These are phyloP conservation scores for Paramecium pentaurelia DNA, from an alignment of 73 alveolate genomes.

Conservation along the genomic window DNA sequence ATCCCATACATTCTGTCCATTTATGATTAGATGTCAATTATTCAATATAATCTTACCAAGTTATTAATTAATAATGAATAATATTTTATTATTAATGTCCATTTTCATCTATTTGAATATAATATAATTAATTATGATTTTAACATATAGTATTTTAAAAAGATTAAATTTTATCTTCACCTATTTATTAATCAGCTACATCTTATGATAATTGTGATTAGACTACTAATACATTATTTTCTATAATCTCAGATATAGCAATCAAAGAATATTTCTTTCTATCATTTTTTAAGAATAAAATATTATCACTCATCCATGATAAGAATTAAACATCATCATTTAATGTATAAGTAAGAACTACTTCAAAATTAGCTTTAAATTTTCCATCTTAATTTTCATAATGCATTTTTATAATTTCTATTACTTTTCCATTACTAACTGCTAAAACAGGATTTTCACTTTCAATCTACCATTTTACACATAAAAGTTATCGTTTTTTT, in stretches of 20 bases:
- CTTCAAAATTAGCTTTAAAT: not conserved
- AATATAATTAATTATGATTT: constrained; percentile 1
- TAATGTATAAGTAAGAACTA: not conserved
- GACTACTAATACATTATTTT: not conserved
- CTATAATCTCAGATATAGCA: not conserved
- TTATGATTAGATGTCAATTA: not conserved
- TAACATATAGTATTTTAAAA: not conserved
- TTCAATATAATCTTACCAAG: not conserved
- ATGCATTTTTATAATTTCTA: not conserved
- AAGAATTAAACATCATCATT: not conserved
- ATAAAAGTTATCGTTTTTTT: not conserved
- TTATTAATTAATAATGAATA: not conserved
- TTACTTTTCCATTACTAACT: not conserved
- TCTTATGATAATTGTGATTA: not conserved
- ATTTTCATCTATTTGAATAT: not conserved
- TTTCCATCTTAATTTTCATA: not conserved
- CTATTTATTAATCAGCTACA: not conserved
- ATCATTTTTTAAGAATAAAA: not conserved
- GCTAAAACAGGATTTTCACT: not conserved
- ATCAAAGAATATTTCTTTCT: not conserved
- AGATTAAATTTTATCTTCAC: not conserved
- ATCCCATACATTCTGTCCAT: constrained; percentile 26
- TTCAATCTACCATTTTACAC: not conserved
- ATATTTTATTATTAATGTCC: not conserved
- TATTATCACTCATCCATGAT: not conserved